phyloP scores from a whole-genome alignment of 2,329 filamentous ascomycete species.

The Fusarium sarcochroum region DNA sequence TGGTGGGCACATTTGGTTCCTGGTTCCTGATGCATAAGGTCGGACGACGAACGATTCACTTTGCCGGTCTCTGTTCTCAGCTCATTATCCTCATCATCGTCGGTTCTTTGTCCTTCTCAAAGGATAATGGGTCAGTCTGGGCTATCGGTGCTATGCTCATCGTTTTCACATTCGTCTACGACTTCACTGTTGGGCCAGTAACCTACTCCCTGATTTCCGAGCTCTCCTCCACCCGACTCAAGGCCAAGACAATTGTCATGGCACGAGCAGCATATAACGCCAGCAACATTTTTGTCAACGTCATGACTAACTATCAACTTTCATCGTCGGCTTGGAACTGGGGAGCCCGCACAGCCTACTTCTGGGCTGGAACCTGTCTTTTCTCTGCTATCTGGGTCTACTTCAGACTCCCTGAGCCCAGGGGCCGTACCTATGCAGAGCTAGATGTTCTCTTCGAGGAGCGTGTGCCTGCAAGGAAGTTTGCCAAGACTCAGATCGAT shows the following conservation, averaged over 20 bases:
- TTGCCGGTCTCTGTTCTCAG: slow-evolving; percentile 60
- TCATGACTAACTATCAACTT: slow-evolving; percentile 64
- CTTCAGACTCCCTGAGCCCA: slow-evolving; percentile 67
- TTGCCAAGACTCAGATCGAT: slow-evolving; percentile 56
- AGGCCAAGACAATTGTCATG: slow-evolving; percentile 68
- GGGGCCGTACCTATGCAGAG: slow-evolving; percentile 62
- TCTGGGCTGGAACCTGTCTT: slow-evolving; percentile 64
- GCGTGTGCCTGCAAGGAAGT: slow-evolving; percentile 57
- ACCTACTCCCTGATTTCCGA: slow-evolving; percentile 68
- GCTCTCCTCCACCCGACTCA: slow-evolving; percentile 66
- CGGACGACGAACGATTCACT: slow-evolving; percentile 65
- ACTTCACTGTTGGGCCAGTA: slow-evolving; percentile 68
- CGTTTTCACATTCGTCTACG: slow-evolving; percentile 67
- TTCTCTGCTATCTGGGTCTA: slow-evolving; percentile 65
- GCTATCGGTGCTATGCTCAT: slow-evolving; percentile 64
- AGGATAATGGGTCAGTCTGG: slow-evolving; percentile 55
- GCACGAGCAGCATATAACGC: slow-evolving; percentile 61
- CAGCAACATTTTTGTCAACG: slow-evolving; percentile 64
- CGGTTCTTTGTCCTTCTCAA: slow-evolving; percentile 56
- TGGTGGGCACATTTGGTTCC: slow-evolving; percentile 64
- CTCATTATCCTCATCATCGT: slow-evolving; percentile 58
- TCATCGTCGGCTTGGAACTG: slow-evolving; percentile 62
- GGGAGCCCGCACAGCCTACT: slow-evolving; percentile 63
- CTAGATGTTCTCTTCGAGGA: slow-evolving; percentile 60
- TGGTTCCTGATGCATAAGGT: slow-evolving; percentile 65